Conservation (phyloP, 1,139 yeast species). For the Zygosaccharomyces sapae region DNA sequence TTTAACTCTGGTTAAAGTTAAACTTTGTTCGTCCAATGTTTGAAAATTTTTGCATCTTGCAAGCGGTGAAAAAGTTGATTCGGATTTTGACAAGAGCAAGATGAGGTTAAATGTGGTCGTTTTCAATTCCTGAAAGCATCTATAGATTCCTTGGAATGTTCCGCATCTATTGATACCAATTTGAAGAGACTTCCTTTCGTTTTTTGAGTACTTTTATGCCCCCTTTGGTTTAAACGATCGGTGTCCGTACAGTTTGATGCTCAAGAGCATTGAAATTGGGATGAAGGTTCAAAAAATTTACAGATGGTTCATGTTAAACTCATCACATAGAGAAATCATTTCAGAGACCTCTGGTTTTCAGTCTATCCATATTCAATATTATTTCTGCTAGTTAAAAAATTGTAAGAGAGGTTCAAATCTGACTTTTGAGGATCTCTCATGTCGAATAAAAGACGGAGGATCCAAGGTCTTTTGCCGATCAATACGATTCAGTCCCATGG, state of each 20-base stretch:
- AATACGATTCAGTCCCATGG: conserved; percentile 11
- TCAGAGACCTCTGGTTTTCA: not conserved
- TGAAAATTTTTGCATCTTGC: conserved; percentile 2
- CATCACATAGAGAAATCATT: not conserved
- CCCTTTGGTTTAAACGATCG: not conserved
- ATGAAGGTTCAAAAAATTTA: not conserved
- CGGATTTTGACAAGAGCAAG: not conserved
- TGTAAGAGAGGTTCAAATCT: not conserved
- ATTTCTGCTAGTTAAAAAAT: not conserved
- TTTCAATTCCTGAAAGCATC: not conserved
- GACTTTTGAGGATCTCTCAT: conserved; percentile 2
- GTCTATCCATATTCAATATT: not conserved
- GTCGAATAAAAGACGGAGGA: conserved; percentile 16
- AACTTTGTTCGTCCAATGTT: not conserved
- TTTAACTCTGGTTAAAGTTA: not conserved
- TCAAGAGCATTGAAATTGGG: not conserved
- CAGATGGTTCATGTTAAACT: not conserved
- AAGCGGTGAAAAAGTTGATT: not conserved
- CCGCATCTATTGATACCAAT: not conserved
- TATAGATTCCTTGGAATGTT: not conserved
- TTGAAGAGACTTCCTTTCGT: not conserved
- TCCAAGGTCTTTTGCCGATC: conserved; percentile 14
- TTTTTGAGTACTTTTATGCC: not conserved
- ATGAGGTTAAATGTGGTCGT: not conserved
- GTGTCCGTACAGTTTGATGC: not conserved